Evolutionary conservation across 2,329 filamentous ascomycete genomes (phyloP), one percentile per base, ranked within the genome.

Genomic region (Penicillium brasilianum): DNA sequence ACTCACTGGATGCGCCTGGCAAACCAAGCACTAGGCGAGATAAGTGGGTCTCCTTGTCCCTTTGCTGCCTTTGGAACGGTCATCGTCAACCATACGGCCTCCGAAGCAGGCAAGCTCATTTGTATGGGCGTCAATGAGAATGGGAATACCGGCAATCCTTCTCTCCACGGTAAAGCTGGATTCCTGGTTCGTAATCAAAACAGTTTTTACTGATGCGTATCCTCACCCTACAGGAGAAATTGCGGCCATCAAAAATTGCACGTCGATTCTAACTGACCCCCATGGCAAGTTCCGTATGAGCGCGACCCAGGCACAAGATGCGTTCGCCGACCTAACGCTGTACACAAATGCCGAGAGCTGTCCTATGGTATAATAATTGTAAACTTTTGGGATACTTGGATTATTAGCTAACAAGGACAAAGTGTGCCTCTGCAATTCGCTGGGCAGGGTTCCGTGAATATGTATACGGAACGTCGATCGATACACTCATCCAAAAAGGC

Each of bases 281-380:
- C 43, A 69, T 3, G 82, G 83, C 1, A 72, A 73, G 0, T 84
- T 82, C 69, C 77, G 74, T 3, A 69, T 85, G 43, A 76, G 74
- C 0, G 68, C 78, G 0, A 52, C 68, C 9, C 76, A 81, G 57
- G 78, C 82, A 0, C 67, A 78, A n/a, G 69, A 66, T 3, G 84
- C 83, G 0, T 85, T 84, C 64, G 61, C 71, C 2, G 65, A 76
- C 16, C 71, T 87, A n/a, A 80, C 80, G 5, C 71, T 86, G 3
- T 86, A 87, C 71, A 86, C 84, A 22, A 87, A 84, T 68, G 84
- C 81, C 1, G 84, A 87, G 71, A 82, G 80, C 59, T 87, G 84
- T 69, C 81, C 84, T 7, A 87, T 86, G 37, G 37, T 39, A 39
- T n/a, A 7, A 7, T 39, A 8, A 39, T 6, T 39, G 37, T 16